phyloP scores from a whole-genome alignment of 345 rosid species.

The Raphanus raphanistrum region DNA sequence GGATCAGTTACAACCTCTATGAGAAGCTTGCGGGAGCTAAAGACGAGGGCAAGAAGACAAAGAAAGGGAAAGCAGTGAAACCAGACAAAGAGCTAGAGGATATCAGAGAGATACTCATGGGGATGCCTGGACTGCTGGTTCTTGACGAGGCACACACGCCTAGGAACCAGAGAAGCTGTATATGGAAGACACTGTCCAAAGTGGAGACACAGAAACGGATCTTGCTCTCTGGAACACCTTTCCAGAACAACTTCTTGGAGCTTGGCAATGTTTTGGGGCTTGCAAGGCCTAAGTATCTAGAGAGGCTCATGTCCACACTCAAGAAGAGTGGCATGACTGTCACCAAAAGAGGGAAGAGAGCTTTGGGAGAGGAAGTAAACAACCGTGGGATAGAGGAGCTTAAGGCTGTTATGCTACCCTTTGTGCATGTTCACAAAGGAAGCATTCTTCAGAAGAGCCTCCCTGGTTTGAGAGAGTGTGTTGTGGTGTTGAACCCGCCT shows the following conservation, averaged over 20 bases:
- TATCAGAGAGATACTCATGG: conserved; percentile 49
- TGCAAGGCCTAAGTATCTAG: conserved; percentile 37
- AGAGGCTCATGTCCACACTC: conserved; percentile 30
- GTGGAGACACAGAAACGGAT: conserved; percentile 59
- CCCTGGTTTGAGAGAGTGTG: conserved; percentile 57
- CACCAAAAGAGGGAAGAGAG: conserved; percentile 16
- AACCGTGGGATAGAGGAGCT: conserved; percentile 36
- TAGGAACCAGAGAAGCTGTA: conserved; percentile 28
- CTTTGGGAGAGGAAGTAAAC: conserved; percentile 18
- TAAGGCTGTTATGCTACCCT: conserved; percentile 43
- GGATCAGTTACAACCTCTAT: conserved; percentile 61
- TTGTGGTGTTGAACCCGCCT: conserved; percentile 40
- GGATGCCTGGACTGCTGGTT: conserved; percentile 52
- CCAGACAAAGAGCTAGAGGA: conserved; percentile 19
- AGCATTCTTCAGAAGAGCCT: conserved; percentile 62
- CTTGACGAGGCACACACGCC: conserved; percentile 87
- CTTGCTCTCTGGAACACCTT: conserved; percentile 83
- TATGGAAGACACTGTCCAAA: conserved; percentile 61
- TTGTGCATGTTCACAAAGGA: conserved; percentile 82
- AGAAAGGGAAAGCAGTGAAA: not conserved
- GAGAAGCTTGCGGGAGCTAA: conserved; percentile 52
- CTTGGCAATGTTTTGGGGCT: conserved; percentile 45
- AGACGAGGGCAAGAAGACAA: conserved; percentile 25
- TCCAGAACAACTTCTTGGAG: conserved; percentile 80
- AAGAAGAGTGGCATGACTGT: conserved; percentile 39